Evolutionary conservation across 768 basidiomycete species (phyloP).

Genomic region (Termitomyces sp.): DNA sequence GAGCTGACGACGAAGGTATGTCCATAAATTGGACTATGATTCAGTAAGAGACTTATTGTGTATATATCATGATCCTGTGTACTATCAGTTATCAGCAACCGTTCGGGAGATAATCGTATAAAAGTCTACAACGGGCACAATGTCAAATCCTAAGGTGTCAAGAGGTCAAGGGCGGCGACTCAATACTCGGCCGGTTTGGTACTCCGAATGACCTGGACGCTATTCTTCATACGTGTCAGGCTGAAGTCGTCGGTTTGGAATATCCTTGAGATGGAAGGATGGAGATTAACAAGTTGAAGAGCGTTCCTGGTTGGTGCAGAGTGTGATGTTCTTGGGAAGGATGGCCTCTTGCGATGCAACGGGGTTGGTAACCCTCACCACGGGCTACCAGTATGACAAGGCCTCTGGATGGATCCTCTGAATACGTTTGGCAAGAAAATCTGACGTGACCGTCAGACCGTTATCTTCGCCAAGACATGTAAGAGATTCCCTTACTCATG

Average conservation of each 20-base stretch:
- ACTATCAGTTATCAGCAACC: background rate
- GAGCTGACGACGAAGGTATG: background rate
- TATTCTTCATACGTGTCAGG: too few species aligned
- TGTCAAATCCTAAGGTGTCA: background rate
- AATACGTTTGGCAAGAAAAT: slow-evolving; percentile 11
- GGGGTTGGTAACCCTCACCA: too few species aligned
- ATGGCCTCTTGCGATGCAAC: background rate
- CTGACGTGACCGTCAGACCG: background rate
- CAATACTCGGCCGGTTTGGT: background rate
- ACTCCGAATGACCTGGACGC: background rate
- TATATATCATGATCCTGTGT: background rate
- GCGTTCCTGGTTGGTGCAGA: background rate
- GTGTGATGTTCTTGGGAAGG: background rate
- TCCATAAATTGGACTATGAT: background rate
- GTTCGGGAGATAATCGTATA: too few species aligned
- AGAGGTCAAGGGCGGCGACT: background rate
- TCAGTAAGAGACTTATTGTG: background rate
- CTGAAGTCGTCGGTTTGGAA: background rate
- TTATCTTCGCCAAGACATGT: background rate
- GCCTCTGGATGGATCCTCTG: slow-evolving; percentile 10
- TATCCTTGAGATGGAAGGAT: background rate
- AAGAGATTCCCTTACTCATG: slow-evolving; percentile 11
- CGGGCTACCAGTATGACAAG: slow-evolving; percentile 7
- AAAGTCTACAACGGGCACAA: background rate
- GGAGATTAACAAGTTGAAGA: background rate